Base-by-base conservation (phyloP, 1,139 yeast genomes). In the Nakaseomyces delphensis region DNA sequence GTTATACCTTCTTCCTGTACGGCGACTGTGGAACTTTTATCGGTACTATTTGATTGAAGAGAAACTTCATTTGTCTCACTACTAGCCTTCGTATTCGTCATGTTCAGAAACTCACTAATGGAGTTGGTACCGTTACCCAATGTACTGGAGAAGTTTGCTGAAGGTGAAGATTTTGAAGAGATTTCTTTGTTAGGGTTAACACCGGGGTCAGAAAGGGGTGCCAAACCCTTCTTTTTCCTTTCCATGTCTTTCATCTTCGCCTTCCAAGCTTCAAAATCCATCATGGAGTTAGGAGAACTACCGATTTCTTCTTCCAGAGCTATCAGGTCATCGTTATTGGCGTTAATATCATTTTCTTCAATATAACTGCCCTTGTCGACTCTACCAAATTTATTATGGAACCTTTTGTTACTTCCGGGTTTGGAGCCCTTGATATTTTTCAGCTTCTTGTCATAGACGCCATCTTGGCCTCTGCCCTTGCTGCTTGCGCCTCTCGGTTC, bases 221-320 rank as follows among this genome's bases (percentile, higher is more conserved):
- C 36, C 7, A 43, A 25, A 3, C 79, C 80, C 42, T 71, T 70
- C 51, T 70, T 71, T 46, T 67, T 70, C 38, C 71, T 70, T 42
- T 78, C 82, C 55, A 77, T 74, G 41, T 68, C 66, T 50, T 72
- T 73, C 79, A 77, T 75, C 54, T 70, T 70, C 40, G 73, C 67
- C 60, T 78, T 80, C 85, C 87, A 82, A 48, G 70, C 70, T 59
- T 82, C 93, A 55, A 82, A 82, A 53, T 81, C 91, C 43, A 77
- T 78, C 16, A 79, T 79, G 2, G 83, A 72, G 47, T 73, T 77
- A 61, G 71, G 62, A 43, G 67, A 59, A 41, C 62, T 60, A 19
- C 56, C 62, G 44, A 60, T 55, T 38, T 56, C 57, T 31, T 54
- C 60, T 44, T 59, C 64, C 27, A 61, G 43, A n/a, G 59, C 59